phyloP scores from a whole-genome alignment of 345 rosid genomes.

The Corymbia maculata region DNA sequence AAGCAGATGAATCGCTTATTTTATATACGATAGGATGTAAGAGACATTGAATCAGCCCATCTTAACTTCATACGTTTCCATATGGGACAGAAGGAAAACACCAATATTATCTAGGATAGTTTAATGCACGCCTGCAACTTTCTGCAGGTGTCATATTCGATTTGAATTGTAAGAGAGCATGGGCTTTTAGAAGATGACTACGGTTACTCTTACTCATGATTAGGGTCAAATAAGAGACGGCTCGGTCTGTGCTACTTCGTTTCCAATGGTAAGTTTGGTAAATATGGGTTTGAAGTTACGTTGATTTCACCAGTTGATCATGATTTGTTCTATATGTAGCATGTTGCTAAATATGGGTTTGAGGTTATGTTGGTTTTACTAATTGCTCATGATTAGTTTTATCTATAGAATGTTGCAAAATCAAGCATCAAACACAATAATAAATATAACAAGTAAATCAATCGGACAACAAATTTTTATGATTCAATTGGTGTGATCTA shows the following conservation, averaged over 20 bases:
- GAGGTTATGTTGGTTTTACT: neutral
- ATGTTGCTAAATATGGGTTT: too few relatives aligned
- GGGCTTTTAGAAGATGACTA: too few relatives aligned
- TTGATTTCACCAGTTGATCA: neutral
- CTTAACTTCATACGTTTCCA: neutral
- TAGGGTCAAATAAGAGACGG: neutral
- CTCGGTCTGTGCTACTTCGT: neutral
- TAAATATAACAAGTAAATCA: neutral
- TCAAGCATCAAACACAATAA: neutral
- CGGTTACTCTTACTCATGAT: too few relatives aligned
- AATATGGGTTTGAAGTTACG: neutral
- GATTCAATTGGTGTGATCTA: neutral
- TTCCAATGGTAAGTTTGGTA: neutral
- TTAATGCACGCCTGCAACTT: neutral
- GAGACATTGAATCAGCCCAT: neutral
- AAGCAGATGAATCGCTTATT: neutral
- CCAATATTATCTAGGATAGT: neutral
- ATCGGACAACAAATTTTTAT: neutral
- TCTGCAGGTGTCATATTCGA: too few relatives aligned
- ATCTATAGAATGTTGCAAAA: neutral
- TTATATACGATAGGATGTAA: neutral
- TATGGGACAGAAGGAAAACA: neutral
- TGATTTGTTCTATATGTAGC: too few relatives aligned
- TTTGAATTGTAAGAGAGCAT: too few relatives aligned
- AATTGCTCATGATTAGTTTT: neutral